Evolutionary conservation across 2,329 filamentous ascomycete species (phyloP).

Genomic region (Sporothrix globosa): DNA sequence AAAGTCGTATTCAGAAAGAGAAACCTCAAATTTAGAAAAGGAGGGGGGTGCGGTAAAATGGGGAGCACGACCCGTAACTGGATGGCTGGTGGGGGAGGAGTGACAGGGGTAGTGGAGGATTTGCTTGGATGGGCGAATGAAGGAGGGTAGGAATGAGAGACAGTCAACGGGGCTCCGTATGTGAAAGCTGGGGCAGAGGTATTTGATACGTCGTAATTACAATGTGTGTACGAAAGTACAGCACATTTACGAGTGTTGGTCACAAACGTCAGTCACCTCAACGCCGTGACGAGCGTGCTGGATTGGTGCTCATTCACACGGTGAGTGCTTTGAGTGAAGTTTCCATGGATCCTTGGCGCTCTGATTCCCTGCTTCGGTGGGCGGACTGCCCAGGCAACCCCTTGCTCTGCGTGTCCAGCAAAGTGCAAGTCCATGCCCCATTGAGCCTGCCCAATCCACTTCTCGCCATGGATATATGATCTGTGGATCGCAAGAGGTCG

Average conservation of each 20-base stretch:
- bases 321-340: background rate
- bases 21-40: conserved; percentile 17
- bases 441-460: conserved; percentile 4
- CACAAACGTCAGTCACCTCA: conserved; percentile 2
- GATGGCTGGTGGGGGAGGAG: conserved; percentile 17
- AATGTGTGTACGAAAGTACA: too few species aligned
- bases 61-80: conserved; percentile 29
- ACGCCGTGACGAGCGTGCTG: conserved; percentile 9
- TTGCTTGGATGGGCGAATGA: conserved; percentile 3
- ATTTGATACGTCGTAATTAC: background rate
- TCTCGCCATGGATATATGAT: background rate
- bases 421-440: conserved; percentile 7
- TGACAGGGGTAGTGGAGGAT: conserved; percentile 17
- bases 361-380: conserved; percentile 22
- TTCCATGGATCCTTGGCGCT: conserved; percentile 21
- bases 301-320: background rate
- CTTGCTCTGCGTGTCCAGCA: background rate
- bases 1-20: background rate
- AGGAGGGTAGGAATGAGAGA: conserved; percentile 3
- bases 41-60: conserved; percentile 30
- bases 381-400: conserved; percentile 13
- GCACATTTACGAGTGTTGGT: background rate
- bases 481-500: conserved; percentile 26
- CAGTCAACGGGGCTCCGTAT: conserved; percentile 12
- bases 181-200: background rate